Base-by-base conservation (phyloP, 192 early-diverging fungal species). In the Nowakowskiella sp. region DNA sequence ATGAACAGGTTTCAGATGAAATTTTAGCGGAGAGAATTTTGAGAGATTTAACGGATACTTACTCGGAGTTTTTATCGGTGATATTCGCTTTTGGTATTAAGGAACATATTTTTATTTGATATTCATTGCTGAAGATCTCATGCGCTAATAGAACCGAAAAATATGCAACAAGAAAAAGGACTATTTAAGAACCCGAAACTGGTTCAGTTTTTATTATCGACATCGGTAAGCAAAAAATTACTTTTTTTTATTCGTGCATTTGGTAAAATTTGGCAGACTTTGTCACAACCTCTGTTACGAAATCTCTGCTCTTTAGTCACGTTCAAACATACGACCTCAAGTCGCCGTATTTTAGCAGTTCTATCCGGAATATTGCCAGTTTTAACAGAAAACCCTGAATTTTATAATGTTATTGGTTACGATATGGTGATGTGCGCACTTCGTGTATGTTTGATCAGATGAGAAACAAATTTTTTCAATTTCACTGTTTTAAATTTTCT, bases 1-100 rank as follows among this genome's bases (percentile, higher is more conserved):
- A 23, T 19, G 36, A 59, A 24, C 48, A 65, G 29, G 50, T 53
- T 26, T 36, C 60, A 5, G 64, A 67, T 10, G 71, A 73, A 31
- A 60, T 73, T 42, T 24, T 53, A 7, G 26, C 36, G 22, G 67
- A 73, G 44, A 49, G 54, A 25, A 7, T 63, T 1, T 43, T 73
- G 47, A 34, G 71, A 29, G 49, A 62, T 23, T 27, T 70, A 29
- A 73, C 71, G 10, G 30, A 64, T 10, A 29, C 61, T 4, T 64
- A 33, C 30, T 42, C 53, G 16, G 61, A 72, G 23, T 39, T 72
- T 29, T 6, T 67, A 1, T 9, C n/a, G 9, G 23, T 39, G 28
- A 1, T 66, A 2, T 31, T 67, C 29, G 49, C 57, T 2, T 45
- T 51, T 28, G 39, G 51, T 39, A 13, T n/a, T n/a, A n/a, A n/a